Evolutionary conservation across 2,329 filamentous ascomycete genomes (phyloP).

Genomic region (Elsinoe necatrix): DNA sequence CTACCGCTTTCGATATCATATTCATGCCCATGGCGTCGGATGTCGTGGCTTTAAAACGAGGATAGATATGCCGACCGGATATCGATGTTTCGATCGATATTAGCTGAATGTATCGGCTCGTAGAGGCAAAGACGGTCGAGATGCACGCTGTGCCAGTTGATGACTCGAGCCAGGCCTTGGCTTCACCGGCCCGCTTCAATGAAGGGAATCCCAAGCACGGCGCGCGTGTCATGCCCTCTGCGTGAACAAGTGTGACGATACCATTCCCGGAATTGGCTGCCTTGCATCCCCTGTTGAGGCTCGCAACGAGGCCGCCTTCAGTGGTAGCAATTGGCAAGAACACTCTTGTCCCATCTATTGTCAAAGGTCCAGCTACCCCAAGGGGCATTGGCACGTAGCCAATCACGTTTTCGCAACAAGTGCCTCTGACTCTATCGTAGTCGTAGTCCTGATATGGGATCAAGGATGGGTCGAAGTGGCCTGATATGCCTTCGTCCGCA

Average conservation of each 20-base stretch:
- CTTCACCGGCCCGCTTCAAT: constrained; percentile 72
- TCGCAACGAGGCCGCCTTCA: constrained; percentile 85
- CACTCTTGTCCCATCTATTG: constrained; percentile 88
- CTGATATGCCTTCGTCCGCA: constrained; percentile 66
- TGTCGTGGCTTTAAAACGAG: constrained; percentile 91
- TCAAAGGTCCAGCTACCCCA: constrained; percentile 80
- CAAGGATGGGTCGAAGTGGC: constrained; percentile 65
- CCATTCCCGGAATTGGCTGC: constrained; percentile 90
- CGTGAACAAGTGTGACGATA: constrained; percentile 78
- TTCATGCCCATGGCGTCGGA: constrained; percentile 99
- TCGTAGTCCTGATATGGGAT: constrained; percentile 81
- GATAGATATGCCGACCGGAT: constrained; percentile 83
- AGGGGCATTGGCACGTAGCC: constrained; percentile 83
- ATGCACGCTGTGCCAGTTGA: constrained; percentile 68
- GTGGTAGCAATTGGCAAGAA: constrained; percentile 96
- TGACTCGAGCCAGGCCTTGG: constrained; percentile 88
- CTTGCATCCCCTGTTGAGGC: constrained; percentile 81
- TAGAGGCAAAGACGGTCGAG: constrained; percentile 87
- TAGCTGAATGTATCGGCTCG: constrained; percentile 77
- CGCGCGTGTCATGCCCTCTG: constrained; percentile 89
- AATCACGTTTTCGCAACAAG: constrained; percentile 92
- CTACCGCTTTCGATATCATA: constrained; percentile 97
- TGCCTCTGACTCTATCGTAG: constrained; percentile 81
- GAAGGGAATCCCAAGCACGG: constrained; percentile 83
- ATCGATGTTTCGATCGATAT: constrained; percentile 80